A percentile compares a stretch with the other conserved stretches of the same genome.
Evolutionary conservation across 2,329 filamentous ascomycete genomes (phyloP).

Genomic region (Periconia sp.): DNA sequence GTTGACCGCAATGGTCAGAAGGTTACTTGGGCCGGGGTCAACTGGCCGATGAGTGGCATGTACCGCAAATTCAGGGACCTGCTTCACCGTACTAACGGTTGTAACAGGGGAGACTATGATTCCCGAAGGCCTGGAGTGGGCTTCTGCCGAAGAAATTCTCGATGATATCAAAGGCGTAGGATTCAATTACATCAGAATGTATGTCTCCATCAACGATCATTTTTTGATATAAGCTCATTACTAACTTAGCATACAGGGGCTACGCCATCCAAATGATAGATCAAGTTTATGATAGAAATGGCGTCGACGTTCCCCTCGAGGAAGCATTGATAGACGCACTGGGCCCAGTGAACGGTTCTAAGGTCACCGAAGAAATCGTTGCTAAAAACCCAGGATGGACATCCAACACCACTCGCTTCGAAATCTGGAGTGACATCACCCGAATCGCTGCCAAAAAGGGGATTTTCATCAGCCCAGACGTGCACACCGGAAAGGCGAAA

Average conservation of each 20-base stretch:
- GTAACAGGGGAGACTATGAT: conserved; percentile 60
- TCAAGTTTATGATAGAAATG: conserved; percentile 45
- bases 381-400: conserved; percentile 41
- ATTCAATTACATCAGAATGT: conserved; percentile 63
- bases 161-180: conserved; percentile 55
- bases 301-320: conserved; percentile 42
- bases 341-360: conserved; percentile 44
- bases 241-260: conserved; percentile 23
- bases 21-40: conserved; percentile 62
- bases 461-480: conserved; percentile 35
- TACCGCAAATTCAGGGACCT: not conserved
- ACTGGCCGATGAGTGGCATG: conserved; percentile 54
- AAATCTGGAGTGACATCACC: conserved; percentile 38
- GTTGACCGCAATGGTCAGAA: conserved; percentile 43
- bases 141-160: conserved; percentile 54
- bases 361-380: conserved; percentile 42
- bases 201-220: conserved; percentile 2
- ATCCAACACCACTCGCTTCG: conserved; percentile 42
- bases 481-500: conserved; percentile 34
- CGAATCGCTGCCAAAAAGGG: conserved; percentile 30
- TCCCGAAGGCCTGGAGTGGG: conserved; percentile 62
- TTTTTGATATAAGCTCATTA: not conserved
- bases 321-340: conserved; percentile 44
- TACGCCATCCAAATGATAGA: conserved; percentile 48
- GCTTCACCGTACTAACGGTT: conserved; percentile 9